Evolutionary conservation across 2,329 filamentous ascomycete species (phyloP), one percentile per base, ranked within the genome.

Genomic region (Taxawa tesnikishii): DNA sequence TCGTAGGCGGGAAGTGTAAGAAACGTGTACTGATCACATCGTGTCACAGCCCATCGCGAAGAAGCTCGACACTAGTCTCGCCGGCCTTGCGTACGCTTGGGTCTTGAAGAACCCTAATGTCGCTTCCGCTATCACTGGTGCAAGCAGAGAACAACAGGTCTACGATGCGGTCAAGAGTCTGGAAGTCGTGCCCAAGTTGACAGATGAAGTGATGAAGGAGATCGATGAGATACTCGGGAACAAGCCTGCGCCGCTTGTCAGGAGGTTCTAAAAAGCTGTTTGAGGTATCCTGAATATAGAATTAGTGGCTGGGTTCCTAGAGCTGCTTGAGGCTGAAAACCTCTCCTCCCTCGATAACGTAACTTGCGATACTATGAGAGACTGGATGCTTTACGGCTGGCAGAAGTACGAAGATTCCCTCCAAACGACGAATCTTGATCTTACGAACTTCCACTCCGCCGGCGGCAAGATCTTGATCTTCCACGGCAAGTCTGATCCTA

Each of bases 31-130:
- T n/a, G n/a, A n/a, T n/a, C n/a, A n/a, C n/a, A n/a, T n/a, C n/a
- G n/a, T n/a, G n/a, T n/a, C n/a, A n/a, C n/a, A n/a, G 31, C 62
- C 70, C 31, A 67, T 85, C 41, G 79, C 80, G 2, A 67, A 80
- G 33, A 67, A 64, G 44, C 58, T 84, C 25, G 74, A 68, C 9
- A 62, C 76, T 38, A 73, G 69, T 29, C 63, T 70, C 28, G 62
- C 50, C 14, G 46, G 44, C 3, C 29, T 57, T 43, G 41, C 43
- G 14, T 46, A 55, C 46, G 54, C 54, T 28, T 57, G 53, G 53
- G 51, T 54, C 19, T 31, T 55, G 23, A 46, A 39, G 13, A 57
- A 56, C 34, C 38, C 43, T 35, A 38, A 51, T 30, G 48, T 56
- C 14, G 47, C 32, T 24, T 36, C 38, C 15, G 40, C 42, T 11